Evolutionary conservation across 306 rosid species (phyloP).

Genomic region (Cucurbita moschata): DNA sequence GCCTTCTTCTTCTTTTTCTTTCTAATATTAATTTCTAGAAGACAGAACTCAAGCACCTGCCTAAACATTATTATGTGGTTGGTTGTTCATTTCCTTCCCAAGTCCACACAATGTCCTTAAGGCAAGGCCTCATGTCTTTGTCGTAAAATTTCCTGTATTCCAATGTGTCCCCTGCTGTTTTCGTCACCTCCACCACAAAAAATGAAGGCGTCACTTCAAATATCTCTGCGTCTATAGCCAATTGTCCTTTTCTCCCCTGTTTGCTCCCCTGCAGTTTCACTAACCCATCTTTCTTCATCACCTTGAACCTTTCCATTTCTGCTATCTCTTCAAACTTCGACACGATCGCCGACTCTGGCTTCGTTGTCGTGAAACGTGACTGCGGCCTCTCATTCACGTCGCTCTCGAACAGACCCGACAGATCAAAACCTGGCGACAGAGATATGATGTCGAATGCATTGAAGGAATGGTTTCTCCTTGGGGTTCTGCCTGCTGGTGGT

Average conservation of each 20-base stretch:
- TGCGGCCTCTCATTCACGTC: constrained; percentile 10
- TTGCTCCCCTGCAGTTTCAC: constrained; percentile 39
- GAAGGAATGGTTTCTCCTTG: constrained; percentile 21
- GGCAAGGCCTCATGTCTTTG: constrained; percentile 32
- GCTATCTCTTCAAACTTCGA: constrained; percentile 56
- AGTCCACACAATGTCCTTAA: constrained; percentile 44
- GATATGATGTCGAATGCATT: constrained; percentile 72
- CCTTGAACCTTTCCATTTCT: constrained; percentile 28
- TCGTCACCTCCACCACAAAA: constrained; percentile 47
- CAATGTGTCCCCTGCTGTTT: constrained; percentile 51
- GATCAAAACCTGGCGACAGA: constrained; percentile 50
- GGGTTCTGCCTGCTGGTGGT: neutral
- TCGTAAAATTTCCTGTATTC: constrained; percentile 38
- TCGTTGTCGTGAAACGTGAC: constrained; percentile 24
- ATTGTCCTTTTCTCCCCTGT: constrained; percentile 34
- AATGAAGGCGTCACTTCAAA: constrained; percentile 49
- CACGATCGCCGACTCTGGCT: constrained; percentile 26
- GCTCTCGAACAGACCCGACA: constrained; percentile 50
- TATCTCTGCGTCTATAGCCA: constrained; percentile 51
- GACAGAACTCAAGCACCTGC: neutral
- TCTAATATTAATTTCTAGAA: neutral
- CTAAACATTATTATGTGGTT: neutral
- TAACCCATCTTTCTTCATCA: constrained; percentile 30
- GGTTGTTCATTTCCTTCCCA: constrained; percentile 36
- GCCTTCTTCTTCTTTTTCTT: neutral